Conservation (phyloP, 2,329 filamentous ascomycete species). For the Cryphonectria naterciae region DNA sequence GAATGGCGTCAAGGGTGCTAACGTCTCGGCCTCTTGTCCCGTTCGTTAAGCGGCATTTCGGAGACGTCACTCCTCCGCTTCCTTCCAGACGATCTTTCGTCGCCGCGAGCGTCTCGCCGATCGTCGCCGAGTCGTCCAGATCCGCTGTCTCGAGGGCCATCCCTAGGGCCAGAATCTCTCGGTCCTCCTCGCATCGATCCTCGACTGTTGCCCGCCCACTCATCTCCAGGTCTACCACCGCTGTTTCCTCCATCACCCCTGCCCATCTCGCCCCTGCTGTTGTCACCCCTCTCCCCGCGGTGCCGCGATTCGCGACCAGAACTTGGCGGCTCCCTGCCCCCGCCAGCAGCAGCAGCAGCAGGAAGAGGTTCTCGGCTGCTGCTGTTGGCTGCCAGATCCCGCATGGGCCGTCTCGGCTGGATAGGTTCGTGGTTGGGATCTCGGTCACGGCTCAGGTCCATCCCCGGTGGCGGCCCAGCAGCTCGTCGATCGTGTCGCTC, state of each 20-base stretch:
- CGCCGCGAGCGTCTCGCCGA: slow-evolving; percentile 42
- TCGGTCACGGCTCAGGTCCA: slow-evolving; percentile 33
- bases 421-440: slow-evolving; percentile 33
- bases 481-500: slow-evolving; percentile 51
- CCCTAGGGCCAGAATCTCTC: slow-evolving; percentile 33
- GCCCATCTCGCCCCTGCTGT: slow-evolving; percentile 36
- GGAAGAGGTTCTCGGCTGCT: slow-evolving; percentile 33
- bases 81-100: slow-evolving; percentile 38
- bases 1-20: slow-evolving; percentile 35
- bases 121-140: slow-evolving; percentile 35
- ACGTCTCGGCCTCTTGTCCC: slow-evolving; percentile 60
- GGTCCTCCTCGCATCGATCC: slow-evolving; percentile 42
- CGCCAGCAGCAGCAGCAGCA: slow-evolving; percentile 26
- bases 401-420: slow-evolving; percentile 34
- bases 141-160: slow-evolving; percentile 39
- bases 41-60: slow-evolving; percentile 45
- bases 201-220: slow-evolving; percentile 41
- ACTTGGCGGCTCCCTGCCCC: slow-evolving; percentile 33
- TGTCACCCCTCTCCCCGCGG: slow-evolving; percentile 36
- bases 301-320: slow-evolving; percentile 37
- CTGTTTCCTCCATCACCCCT: slow-evolving; percentile 39
- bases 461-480: slow-evolving; percentile 32
- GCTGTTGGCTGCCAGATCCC: slow-evolving; percentile 32
- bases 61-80: slow-evolving; percentile 55
- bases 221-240: slow-evolving; percentile 37